phyloP scores from a whole-genome alignment of 179 eudicot species.

The Camellia oleifera region DNA sequence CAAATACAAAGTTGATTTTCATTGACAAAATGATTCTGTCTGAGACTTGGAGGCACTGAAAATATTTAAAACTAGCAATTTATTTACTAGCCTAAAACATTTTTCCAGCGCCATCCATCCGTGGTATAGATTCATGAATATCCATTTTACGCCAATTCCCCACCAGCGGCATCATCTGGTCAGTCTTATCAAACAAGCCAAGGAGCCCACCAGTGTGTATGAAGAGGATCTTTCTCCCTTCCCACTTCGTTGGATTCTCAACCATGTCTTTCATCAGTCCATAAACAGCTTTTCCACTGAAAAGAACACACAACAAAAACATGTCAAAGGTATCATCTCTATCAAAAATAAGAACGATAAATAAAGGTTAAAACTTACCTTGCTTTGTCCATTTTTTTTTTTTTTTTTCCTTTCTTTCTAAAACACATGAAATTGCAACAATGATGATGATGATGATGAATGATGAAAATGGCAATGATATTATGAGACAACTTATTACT shows the following conservation, averaged over 20 bases:
- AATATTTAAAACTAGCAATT: too few species aligned
- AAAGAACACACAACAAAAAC: constrained; percentile 7
- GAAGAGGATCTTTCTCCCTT: constrained; percentile 81
- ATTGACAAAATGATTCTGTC: too few species aligned
- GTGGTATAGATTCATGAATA: constrained; percentile 60
- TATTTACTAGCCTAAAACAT: constrained; percentile 49
- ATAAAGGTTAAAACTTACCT: background rate
- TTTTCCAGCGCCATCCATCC: constrained; percentile 76
- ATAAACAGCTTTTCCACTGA: constrained; percentile 87
- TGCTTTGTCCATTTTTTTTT: too few species aligned
- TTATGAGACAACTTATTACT: background rate
- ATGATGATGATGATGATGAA: background rate
- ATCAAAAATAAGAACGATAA: background rate
- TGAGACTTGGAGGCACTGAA: too few species aligned
- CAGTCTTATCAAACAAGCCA: constrained; percentile 80
- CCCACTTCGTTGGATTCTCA: constrained; percentile 79
- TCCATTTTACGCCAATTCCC: constrained; percentile 77
- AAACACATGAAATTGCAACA: background rate
- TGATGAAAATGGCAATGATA: background rate
- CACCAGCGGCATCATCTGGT: constrained; percentile 50
- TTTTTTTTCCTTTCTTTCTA: background rate
- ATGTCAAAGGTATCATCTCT: background rate
- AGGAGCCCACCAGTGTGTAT: constrained; percentile 98
- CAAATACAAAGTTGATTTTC: too few species aligned
- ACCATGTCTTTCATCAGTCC: constrained; percentile 77